Percentiles rank a stretch among this genome's conserved stretches.
phyloP scores from a whole-genome alignment of 1,284 basidiomycete genomes.

The Peniophora sp. region DNA sequence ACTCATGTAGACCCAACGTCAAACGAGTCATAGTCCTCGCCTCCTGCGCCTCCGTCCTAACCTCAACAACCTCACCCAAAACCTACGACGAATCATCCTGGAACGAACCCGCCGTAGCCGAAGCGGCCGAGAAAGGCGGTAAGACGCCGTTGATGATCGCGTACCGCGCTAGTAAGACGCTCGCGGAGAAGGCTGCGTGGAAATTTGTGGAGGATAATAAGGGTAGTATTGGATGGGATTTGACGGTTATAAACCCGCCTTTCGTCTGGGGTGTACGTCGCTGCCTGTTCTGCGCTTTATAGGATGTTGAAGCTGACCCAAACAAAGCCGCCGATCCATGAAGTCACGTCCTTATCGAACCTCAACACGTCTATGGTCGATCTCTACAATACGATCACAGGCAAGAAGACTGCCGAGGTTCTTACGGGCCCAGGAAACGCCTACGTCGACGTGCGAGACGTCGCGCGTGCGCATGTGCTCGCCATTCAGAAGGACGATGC shows the following conservation, averaged over 20 bases:
- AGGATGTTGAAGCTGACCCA: background rate
- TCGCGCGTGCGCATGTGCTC: constrained; percentile 38
- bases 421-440: constrained; percentile 7
- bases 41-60: constrained; percentile 42
- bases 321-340: constrained; percentile 38
- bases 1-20: constrained; percentile 27
- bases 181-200: constrained; percentile 58
- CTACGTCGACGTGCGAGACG: constrained; percentile 38
- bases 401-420: background rate
- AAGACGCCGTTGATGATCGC: constrained; percentile 30
- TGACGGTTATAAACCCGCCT: constrained; percentile 49
- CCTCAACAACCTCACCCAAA: constrained; percentile 10
- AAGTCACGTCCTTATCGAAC: constrained; percentile 30
- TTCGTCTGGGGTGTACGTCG: constrained; percentile 19
- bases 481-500: constrained; percentile 33
- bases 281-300: background rate
- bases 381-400: constrained; percentile 22
- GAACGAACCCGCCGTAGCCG: constrained; percentile 45
- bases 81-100: constrained; percentile 42
- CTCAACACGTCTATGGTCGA: constrained; percentile 45
- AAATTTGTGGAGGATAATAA: constrained; percentile 51
- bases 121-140: constrained; percentile 40
- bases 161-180: constrained; percentile 50
- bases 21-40: constrained; percentile 60
- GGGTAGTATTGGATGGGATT: constrained; percentile 38